A percentile compares a stretch with the other conserved stretches of the same genome.
Evolutionary conservation across 73 alveolate genomes (phyloP).

Genomic region (Strombidium stylifer): DNA sequence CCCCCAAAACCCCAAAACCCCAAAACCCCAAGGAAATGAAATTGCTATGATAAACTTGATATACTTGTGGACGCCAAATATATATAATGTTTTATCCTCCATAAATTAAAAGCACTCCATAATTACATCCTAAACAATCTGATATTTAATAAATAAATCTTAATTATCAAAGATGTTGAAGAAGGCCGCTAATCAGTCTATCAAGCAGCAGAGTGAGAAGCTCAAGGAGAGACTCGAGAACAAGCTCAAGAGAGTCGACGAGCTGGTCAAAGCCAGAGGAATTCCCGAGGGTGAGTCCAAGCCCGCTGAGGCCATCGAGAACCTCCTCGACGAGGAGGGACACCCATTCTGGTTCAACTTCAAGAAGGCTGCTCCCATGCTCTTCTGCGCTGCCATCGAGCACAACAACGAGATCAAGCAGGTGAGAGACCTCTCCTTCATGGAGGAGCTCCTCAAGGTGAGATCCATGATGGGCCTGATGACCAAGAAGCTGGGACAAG

Average conservation of each 20-base stretch:
- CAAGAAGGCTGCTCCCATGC: conserved; percentile 56
- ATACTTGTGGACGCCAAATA: no score
- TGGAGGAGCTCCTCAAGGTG: conserved; percentile 50
- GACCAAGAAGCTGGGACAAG: conserved; percentile 27
- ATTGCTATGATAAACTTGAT: no score
- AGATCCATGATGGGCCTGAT: conserved; percentile 31
- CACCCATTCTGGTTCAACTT: conserved; percentile 50
- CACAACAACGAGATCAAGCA: conserved; percentile 26
- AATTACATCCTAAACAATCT: neutral
- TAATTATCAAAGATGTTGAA: neutral
- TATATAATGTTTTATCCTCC: no score
- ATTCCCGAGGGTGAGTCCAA: neutral
- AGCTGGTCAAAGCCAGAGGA: neutral
- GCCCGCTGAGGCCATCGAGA: no score
- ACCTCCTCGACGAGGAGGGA: conserved; percentile 43
- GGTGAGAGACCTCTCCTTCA: conserved; percentile 48
- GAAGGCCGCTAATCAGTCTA: neutral
- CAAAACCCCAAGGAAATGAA: no score
- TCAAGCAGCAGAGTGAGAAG: neutral
- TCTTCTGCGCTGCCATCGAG: conserved; percentile 49
- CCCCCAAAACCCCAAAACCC: no score
- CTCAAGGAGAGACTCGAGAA: neutral
- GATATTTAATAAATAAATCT: neutral
- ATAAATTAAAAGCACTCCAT: neutral
- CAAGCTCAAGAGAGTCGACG: neutral